These are phyloP conservation scores for Aspergillus vadensis DNA, from an alignment of 2,329 filamentous ascomycete genomes.

Conservation along the genomic window DNA sequence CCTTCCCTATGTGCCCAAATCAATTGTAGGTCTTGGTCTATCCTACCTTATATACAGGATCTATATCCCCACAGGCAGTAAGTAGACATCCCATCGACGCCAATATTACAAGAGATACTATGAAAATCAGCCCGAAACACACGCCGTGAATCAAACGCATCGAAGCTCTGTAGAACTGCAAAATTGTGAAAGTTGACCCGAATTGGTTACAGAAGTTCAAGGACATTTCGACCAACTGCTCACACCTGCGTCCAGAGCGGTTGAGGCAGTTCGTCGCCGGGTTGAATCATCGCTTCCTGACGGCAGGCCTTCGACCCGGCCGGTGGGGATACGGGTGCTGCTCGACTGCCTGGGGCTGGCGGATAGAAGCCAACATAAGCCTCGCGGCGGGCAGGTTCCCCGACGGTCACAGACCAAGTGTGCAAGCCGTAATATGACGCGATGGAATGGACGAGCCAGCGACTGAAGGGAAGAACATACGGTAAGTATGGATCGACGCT, in stretches of 20 bases:
- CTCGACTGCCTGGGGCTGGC: conserved; percentile 30
- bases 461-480: conserved; percentile 50
- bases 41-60: neutral
- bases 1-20: neutral
- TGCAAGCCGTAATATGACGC: conserved; percentile 87
- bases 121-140: neutral
- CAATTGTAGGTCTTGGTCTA: neutral
- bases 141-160: neutral
- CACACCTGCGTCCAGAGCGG: conserved; percentile 43
- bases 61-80: neutral
- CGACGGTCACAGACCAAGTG: conserved; percentile 76
- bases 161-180: neutral
- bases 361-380: conserved; percentile 74
- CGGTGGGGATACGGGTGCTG: conserved; percentile 29
- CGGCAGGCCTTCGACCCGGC: conserved; percentile 26
- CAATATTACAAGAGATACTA: neutral
- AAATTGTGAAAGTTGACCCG: neutral
- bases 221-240: conserved; percentile 5
- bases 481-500: conserved; percentile 18
- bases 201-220: neutral
- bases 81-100: too few species aligned
- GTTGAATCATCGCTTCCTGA: conserved; percentile 31
- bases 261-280: conserved; percentile 40
- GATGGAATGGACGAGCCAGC: conserved; percentile 91
- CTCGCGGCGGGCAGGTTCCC: conserved; percentile 70